These are phyloP conservation scores for Dalbergia cochinchinensis DNA, from an alignment of 306 rosid genomes.

Conservation along the genomic window DNA sequence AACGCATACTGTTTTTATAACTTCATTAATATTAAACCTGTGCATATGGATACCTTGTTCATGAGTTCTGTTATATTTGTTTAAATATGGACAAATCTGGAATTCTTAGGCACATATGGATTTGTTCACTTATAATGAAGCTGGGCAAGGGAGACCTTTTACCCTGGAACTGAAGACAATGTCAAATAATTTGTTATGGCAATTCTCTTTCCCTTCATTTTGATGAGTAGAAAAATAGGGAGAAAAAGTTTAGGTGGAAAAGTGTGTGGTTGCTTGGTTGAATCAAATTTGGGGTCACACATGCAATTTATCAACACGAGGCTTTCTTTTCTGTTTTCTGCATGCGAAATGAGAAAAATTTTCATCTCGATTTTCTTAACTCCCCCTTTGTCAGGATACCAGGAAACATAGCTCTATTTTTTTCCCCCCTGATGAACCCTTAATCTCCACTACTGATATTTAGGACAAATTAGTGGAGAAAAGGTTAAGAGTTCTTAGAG, in stretches of 20 bases:
- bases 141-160: not conserved
- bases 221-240: not conserved
- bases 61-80: constrained; percentile 8
- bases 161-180: not conserved
- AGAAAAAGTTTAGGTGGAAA: not conserved
- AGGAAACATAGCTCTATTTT: no score
- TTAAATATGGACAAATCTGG: constrained; percentile 8
- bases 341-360: no score
- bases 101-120: not conserved
- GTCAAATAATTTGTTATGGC: not conserved
- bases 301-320: no score
- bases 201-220: constrained; percentile 1
- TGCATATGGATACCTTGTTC: constrained; percentile 30
- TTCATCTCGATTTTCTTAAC: no score
- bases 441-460: no score
- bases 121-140: not conserved
- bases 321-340: no score
- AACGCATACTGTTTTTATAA: not conserved
- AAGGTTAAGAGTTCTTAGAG: no score
- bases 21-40: constrained; percentile 3
- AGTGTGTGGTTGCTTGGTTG: no score
- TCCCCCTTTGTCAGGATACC: no score
- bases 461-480: no score
- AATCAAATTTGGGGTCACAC: no score
- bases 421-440: no score